These are phyloP conservation scores for Claviceps arundinis DNA, from an alignment of 2,329 filamentous ascomycete species.

Conservation along the genomic window DNA sequence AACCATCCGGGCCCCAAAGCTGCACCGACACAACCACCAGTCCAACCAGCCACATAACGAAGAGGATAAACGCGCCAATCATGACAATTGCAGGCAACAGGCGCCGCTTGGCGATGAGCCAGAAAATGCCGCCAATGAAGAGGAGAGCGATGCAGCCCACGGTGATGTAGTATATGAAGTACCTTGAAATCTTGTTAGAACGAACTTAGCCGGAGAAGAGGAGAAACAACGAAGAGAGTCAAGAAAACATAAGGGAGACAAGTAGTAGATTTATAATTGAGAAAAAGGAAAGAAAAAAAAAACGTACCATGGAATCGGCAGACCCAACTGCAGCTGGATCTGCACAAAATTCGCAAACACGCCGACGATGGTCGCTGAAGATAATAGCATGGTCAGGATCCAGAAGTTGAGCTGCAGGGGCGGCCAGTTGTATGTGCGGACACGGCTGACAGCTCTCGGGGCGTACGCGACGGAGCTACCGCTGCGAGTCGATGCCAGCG, in stretches of 20 bases:
- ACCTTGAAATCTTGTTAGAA: constrained; percentile 29
- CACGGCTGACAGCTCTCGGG: constrained; percentile 27
- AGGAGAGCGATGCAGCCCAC: constrained; percentile 44
- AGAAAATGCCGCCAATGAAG: constrained; percentile 54
- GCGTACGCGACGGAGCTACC: constrained; percentile 30
- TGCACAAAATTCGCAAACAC: constrained; percentile 47
- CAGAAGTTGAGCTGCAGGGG: constrained; percentile 53
- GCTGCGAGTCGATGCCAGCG: constrained; percentile 9
- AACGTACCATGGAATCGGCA: constrained; percentile 48
- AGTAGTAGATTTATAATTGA: neutral
- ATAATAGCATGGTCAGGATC: constrained; percentile 52
- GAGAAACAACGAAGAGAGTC: neutral
- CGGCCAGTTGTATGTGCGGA: constrained; percentile 55
- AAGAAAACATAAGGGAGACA: neutral
- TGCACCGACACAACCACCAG: constrained; percentile 48
- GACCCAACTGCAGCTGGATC: constrained; percentile 39
- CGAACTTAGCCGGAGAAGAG: neutral
- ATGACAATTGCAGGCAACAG: constrained; percentile 49
- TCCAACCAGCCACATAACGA: constrained; percentile 55
- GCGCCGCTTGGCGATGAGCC: constrained; percentile 46
- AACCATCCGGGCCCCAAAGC: constrained; percentile 47
- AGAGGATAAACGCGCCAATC: constrained; percentile 51
- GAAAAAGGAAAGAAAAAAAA: too few species aligned
- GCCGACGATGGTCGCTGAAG: constrained; percentile 45
- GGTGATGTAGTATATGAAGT: constrained; percentile 54